Percentiles rank a stretch among this genome's conserved stretches.
Evolutionary conservation across 371 early-diverging fungal species (phyloP).

Genomic region (Actinomucor elegans): DNA sequence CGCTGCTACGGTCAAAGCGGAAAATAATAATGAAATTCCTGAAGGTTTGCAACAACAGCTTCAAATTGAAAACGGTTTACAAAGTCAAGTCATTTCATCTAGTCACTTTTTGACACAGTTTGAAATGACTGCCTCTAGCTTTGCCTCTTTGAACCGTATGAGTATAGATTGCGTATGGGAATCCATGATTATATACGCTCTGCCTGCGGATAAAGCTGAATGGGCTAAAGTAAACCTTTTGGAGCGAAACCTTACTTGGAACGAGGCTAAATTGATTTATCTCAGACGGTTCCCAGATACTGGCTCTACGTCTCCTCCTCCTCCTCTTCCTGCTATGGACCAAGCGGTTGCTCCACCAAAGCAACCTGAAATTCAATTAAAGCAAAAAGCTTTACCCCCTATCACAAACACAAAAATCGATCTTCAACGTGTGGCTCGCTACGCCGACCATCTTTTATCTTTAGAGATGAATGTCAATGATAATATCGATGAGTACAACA

Average conservation of each 20-base stretch:
- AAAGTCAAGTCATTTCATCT: background rate
- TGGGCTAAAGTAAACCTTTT: conserved; percentile 1
- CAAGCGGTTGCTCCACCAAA: no score
- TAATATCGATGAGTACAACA: conserved; percentile 14
- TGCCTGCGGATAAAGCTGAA: background rate
- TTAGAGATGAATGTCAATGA: conserved; percentile 11
- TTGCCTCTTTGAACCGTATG: background rate
- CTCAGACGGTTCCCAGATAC: no score
- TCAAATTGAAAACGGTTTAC: background rate
- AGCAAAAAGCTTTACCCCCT: no score
- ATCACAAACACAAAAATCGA: background rate
- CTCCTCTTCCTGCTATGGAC: no score
- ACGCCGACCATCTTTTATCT: background rate
- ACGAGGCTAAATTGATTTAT: background rate
- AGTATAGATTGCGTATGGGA: background rate
- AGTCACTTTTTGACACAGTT: background rate
- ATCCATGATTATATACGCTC: background rate
- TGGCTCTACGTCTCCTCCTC: no score
- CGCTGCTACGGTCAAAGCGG: background rate
- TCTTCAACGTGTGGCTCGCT: background rate
- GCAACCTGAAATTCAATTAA: no score
- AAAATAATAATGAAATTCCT: no score
- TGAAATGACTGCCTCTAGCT: background rate
- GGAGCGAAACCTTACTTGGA: background rate
- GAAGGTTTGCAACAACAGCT: background rate